Conservation (phyloP, 2,329 filamentous ascomycete species). For the Alternaria brassicae region DNA sequence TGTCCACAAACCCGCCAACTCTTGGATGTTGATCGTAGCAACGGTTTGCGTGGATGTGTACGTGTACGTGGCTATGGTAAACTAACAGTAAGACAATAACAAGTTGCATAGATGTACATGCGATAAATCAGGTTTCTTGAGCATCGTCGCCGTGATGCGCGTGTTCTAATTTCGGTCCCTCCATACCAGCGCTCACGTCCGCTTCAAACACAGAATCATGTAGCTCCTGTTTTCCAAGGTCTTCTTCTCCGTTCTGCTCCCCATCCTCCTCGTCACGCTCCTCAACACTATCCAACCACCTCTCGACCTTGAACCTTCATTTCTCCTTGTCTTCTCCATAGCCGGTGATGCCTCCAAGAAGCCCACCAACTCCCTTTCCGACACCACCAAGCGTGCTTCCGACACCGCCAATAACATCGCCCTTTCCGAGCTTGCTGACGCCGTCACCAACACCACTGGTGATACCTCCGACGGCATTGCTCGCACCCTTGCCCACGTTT, state of each 20-base stretch:
- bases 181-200: background rate
- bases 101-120: background rate
- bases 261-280: background rate
- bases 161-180: background rate
- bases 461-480: slow-evolving; percentile 51
- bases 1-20: background rate
- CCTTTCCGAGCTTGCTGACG: slow-evolving; percentile 54
- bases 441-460: slow-evolving; percentile 55
- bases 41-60: background rate
- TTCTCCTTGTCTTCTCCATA: slow-evolving; percentile 33
- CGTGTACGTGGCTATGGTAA: background rate
- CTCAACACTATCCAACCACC: slow-evolving; percentile 13
- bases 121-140: background rate
- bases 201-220: background rate
- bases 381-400: slow-evolving; percentile 54
- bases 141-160: background rate
- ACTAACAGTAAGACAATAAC: background rate
- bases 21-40: background rate
- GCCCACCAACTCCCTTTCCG: slow-evolving; percentile 45
- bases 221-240: background rate
- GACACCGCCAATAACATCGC: slow-evolving; percentile 54
- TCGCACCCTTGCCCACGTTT: slow-evolving; percentile 53
- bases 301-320: slow-evolving; percentile 24
- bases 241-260: background rate
- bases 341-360: slow-evolving; percentile 44